A percentile compares a stretch with the other conserved stretches of the same genome.
Conservation (phyloP, 768 basidiomycete species). For the Phaffia australis region DNA sequence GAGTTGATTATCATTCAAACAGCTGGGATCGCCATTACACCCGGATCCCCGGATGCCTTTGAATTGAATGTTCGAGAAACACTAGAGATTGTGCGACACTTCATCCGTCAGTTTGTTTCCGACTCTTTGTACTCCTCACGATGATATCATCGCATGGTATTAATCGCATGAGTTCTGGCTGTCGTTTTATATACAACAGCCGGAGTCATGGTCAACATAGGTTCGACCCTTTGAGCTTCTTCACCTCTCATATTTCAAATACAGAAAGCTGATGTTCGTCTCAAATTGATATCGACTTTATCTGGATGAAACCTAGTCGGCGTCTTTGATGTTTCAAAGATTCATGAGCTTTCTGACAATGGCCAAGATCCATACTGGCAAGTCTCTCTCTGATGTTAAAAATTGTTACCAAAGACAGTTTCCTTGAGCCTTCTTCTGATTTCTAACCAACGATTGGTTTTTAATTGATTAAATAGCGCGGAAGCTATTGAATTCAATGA, state of each 20-base stretch:
- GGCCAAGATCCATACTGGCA: constrained; percentile 16
- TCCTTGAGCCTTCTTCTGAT: no score
- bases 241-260: not conserved
- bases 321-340: constrained; percentile 23
- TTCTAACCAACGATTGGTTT: no score
- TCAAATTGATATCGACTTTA: no score
- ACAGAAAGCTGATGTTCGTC: no score
- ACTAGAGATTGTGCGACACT: constrained; percentile 19
- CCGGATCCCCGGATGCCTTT: constrained; percentile 16
- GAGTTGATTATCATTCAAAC: not conserved
- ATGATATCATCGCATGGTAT: not conserved
- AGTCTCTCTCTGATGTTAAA: not conserved
- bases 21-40: constrained; percentile 12
- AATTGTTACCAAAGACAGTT: no score
- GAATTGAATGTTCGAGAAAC: constrained; percentile 14
- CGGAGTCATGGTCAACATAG: constrained; percentile 22
- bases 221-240: not conserved
- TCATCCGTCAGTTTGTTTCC: constrained; percentile 13
- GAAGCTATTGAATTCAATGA: not conserved
- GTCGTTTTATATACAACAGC: not conserved
- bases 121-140: not conserved
- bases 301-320: not conserved
- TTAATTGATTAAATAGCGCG: no score
- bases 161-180: no score
- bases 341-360: constrained; percentile 18